phyloP scores from a whole-genome alignment of 352 stramenopile genomes.

The Blastocystis sp. region DNA sequence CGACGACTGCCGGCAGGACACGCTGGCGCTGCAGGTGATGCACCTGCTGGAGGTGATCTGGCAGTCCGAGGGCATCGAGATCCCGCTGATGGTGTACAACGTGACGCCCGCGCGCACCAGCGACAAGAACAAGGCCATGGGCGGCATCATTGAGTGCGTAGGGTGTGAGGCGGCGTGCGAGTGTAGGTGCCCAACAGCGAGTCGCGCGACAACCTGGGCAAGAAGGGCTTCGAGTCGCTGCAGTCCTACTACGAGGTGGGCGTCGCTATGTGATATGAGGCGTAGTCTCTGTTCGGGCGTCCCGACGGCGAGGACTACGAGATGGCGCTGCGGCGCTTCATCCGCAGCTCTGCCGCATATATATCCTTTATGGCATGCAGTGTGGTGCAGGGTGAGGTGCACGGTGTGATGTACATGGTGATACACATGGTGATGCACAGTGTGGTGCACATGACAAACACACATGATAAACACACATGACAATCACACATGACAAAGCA shows the following conservation, averaged over 20 bases:
- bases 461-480: background rate
- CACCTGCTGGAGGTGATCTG: slow-evolving; percentile 66
- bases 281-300: slow-evolving; percentile 49
- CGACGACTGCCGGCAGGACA: slow-evolving; percentile 72
- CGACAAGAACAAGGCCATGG: slow-evolving; percentile 41
- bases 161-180: background rate
- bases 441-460: background rate
- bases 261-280: background rate
- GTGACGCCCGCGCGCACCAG: slow-evolving; percentile 70
- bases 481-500: background rate
- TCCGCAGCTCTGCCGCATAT: slow-evolving; percentile 76
- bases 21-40: slow-evolving; percentile 71
- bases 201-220: slow-evolving; percentile 72
- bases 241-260: slow-evolving; percentile 70
- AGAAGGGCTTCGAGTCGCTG: slow-evolving; percentile 70
- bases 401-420: background rate
- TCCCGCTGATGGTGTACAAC: slow-evolving; percentile 71
- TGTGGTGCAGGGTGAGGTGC: too few relatives aligned
- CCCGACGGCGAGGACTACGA: slow-evolving; percentile 73
- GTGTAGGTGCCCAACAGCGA: slow-evolving; percentile 70
- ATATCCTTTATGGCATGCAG: slow-evolving; percentile 30
- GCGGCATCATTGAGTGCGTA: slow-evolving; percentile 72
- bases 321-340: slow-evolving; percentile 79
- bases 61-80: slow-evolving; percentile 20
- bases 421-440: background rate